Percentiles rank a stretch among this genome's conserved stretches.
Conservation (phyloP, 352 stramenopile species). For the Phytophthora citricola region DNA sequence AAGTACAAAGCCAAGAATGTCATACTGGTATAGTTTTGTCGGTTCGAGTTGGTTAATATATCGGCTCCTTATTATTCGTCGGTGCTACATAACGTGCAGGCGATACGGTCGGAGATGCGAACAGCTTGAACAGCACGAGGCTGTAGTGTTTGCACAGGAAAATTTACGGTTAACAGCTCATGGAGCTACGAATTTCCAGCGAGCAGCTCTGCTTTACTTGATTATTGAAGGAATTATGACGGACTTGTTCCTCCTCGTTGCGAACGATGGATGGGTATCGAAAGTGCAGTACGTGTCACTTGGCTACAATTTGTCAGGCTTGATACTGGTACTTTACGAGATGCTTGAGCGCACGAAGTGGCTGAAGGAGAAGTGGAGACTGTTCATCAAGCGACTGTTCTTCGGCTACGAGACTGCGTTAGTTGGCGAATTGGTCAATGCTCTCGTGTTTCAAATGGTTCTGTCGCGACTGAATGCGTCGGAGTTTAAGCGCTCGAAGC, state of each 20-base stretch:
- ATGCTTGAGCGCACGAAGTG: constrained; percentile 17
- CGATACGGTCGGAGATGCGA: constrained; percentile 17
- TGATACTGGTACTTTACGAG: constrained; percentile 10
- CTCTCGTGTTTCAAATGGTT: constrained; percentile 7
- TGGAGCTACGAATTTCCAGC: constrained; percentile 9
- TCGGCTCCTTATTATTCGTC: constrained; percentile 3
- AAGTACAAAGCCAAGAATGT: neutral
- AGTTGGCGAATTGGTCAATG: constrained; percentile 12
- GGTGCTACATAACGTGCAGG: constrained; percentile 7
- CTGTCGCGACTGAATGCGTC: constrained; percentile 22
- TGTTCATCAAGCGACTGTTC: constrained; percentile 9
- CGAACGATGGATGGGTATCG: constrained; percentile 7
- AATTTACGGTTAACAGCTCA: constrained; percentile 6
- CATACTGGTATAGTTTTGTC: constrained; percentile 11
- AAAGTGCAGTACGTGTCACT: constrained; percentile 13
- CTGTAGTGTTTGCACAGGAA: constrained; percentile 19
- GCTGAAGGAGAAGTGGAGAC: constrained; percentile 1
- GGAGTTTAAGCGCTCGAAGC: constrained; percentile 18
- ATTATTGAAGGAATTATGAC: constrained; percentile 28
- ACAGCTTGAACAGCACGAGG: constrained; percentile 1
- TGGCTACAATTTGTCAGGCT: constrained; percentile 15
- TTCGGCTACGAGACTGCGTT: constrained; percentile 23
- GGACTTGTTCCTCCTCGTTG: constrained; percentile 19
- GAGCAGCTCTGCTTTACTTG: constrained; percentile 16
- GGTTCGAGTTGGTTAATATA: constrained; percentile 9